These are phyloP conservation scores for Kwoniella heveanensis DNA, from an alignment of 768 basidiomycete species.

Conservation along the genomic window DNA sequence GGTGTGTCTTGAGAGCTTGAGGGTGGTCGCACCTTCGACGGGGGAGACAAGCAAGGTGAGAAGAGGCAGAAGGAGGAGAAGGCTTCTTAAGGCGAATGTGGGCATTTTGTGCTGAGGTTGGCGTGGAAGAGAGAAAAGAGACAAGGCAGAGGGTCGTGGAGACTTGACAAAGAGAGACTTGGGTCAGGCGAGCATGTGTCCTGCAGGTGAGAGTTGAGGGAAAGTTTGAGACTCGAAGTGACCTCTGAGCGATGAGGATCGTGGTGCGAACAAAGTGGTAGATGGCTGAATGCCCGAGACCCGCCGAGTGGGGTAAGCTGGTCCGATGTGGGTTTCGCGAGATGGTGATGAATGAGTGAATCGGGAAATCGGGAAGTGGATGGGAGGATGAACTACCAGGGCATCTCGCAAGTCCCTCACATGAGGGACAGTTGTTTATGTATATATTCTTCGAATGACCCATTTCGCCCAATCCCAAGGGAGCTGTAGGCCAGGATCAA, in stretches of 20 bases:
- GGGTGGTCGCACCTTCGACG: conserved; percentile 9
- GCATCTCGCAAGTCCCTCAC: neutral
- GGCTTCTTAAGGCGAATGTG: neutral
- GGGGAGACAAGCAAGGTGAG: neutral
- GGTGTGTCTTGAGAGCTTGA: conserved; percentile 12
- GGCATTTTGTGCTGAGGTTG: too few species aligned
- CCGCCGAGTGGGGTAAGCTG: too few species aligned
- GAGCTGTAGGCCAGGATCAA: neutral
- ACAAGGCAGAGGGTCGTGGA: neutral
- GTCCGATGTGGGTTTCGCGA: too few species aligned
- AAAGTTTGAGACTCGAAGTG: too few species aligned
- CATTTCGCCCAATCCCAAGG: neutral
- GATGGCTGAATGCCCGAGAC: too few species aligned
- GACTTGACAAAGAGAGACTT: conserved; percentile 9
- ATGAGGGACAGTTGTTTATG: neutral
- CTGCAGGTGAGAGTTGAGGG: neutral
- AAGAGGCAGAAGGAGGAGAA: conserved; percentile 3
- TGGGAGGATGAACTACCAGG: neutral
- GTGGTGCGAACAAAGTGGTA: too few species aligned
- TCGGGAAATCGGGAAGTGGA: neutral
- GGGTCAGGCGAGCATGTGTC: neutral
- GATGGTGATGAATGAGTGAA: too few species aligned
- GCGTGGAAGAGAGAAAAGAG: neutral
- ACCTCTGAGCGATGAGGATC: too few species aligned
- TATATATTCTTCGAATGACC: neutral